These are phyloP conservation scores for Aegle marmelos DNA, from an alignment of 345 rosid genomes.

Conservation along the genomic window DNA sequence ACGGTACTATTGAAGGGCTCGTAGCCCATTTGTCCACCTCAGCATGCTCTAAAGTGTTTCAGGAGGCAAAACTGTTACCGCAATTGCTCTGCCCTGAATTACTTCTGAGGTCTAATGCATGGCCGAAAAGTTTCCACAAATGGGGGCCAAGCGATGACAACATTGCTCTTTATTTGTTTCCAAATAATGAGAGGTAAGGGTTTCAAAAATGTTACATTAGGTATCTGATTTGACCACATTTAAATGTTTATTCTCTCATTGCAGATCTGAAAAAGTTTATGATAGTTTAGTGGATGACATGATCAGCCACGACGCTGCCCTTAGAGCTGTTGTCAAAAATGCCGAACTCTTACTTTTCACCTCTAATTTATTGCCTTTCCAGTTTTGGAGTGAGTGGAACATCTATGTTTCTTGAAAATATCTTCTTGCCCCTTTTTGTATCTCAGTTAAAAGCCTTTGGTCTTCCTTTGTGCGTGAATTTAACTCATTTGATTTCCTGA, in stretches of 20 bases:
- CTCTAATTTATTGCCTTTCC: slow-evolving; percentile 52
- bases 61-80: slow-evolving; percentile 44
- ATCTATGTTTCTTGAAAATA: background rate
- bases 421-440: background rate
- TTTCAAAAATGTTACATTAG: background rate
- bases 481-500: background rate
- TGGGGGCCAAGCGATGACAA: slow-evolving; percentile 45
- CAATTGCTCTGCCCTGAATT: slow-evolving; percentile 44
- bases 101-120: slow-evolving; percentile 40
- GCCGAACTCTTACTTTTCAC: slow-evolving; percentile 69
- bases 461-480: background rate
- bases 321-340: slow-evolving; percentile 46
- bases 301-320: slow-evolving; percentile 44
- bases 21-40: slow-evolving; percentile 62
- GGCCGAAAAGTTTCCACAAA: slow-evolving; percentile 61
- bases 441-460: background rate
- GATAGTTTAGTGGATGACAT: slow-evolving; percentile 45
- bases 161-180: slow-evolving; percentile 68
- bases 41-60: slow-evolving; percentile 50
- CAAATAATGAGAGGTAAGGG: slow-evolving; percentile 42
- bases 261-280: slow-evolving; percentile 43
- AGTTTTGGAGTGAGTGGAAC: slow-evolving; percentile 53
- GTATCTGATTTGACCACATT: background rate
- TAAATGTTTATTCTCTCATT: background rate
- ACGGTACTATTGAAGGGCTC: slow-evolving; percentile 26